phyloP scores from a whole-genome alignment of 345 rosid species.

The Camelina sativa region DNA sequence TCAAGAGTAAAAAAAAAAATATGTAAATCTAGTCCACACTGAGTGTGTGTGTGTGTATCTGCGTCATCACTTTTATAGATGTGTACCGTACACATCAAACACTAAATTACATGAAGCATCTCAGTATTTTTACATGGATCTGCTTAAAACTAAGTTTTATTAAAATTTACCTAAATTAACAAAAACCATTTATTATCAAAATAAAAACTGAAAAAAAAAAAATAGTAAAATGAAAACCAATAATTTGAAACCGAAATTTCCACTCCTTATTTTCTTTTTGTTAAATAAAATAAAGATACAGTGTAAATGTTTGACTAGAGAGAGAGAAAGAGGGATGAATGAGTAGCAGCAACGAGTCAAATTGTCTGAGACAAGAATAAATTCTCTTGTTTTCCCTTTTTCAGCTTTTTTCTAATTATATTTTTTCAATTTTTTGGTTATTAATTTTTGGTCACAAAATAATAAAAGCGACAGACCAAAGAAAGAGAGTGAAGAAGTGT shows the following conservation, averaged over 20 bases:
- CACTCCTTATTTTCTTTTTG: no score
- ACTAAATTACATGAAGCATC: not conserved
- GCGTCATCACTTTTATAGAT: not conserved
- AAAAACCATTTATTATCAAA: no score
- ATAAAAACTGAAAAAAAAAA: not conserved
- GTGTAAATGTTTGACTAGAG: not conserved
- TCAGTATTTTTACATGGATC: not conserved
- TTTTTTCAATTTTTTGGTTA: not conserved
- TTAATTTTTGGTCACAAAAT: not conserved
- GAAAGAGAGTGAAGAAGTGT: constrained; percentile 36
- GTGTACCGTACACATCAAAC: constrained; percentile 9
- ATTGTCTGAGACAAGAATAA: constrained; percentile 36
- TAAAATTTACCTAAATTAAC: no score
- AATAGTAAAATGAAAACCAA: no score
- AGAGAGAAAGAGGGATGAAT: not conserved
- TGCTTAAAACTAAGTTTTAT: not conserved
- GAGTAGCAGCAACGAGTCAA: constrained; percentile 33
- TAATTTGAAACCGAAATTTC: no score
- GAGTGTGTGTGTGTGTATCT: not conserved
- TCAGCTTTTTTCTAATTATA: constrained; percentile 23
- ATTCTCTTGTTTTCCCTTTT: constrained; percentile 33
- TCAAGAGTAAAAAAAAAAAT: not conserved
- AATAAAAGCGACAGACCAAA: constrained; percentile 31
- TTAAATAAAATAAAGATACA: not conserved
- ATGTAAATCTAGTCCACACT: not conserved